Conservation (phyloP, 106 monocot species). For the Xerophyta viscosa region DNA sequence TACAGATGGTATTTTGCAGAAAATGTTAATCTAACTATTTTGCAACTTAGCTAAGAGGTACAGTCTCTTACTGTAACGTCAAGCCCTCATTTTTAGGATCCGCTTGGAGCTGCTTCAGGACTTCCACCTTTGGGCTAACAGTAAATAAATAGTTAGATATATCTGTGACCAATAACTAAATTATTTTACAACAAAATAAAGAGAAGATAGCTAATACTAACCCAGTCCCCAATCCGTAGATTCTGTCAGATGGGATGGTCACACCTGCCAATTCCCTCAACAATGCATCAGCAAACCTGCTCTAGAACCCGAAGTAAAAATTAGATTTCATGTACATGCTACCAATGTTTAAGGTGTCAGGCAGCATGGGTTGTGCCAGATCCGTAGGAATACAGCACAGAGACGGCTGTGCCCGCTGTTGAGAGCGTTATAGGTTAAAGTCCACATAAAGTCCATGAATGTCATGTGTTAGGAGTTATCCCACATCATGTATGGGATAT, state of each 20-base stretch:
- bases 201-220: conserved; percentile 23
- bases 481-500: no score
- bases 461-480: no score
- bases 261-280: conserved; percentile 76
- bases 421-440: no score
- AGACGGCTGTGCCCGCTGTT: no score
- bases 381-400: no score
- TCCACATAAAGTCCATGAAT: no score
- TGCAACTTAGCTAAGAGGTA: no score
- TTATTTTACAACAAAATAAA: background rate
- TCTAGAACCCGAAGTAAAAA: conserved; percentile 20
- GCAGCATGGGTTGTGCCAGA: no score
- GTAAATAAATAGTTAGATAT: no score
- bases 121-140: conserved; percentile 81
- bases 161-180: background rate
- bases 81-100: conserved; percentile 70
- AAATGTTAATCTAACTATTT: no score
- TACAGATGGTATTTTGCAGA: background rate
- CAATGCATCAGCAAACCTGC: conserved; percentile 89
- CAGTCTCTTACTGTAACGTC: conserved; percentile 87
- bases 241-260: conserved; percentile 64
- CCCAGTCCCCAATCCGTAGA: conserved; percentile 94
- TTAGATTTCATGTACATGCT: no score
- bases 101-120: conserved; percentile 68
- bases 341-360: no score